Conservation (phyloP, 257 asterid genomes). For the Fraxinus excelsior region DNA sequence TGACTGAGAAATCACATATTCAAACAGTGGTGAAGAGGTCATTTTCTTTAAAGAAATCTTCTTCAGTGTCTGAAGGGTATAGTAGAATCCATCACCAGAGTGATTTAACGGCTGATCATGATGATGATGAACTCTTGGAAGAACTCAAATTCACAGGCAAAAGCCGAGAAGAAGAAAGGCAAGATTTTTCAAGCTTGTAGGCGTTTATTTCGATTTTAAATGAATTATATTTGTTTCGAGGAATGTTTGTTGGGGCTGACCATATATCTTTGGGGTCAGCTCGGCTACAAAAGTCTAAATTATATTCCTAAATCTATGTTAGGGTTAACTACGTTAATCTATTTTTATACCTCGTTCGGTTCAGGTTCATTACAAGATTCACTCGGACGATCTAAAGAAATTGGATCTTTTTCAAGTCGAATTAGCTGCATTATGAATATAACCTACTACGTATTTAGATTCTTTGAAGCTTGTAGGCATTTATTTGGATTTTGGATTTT, state of each 20-base stretch:
- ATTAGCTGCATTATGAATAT: no score
- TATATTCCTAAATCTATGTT: no score
- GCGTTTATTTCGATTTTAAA: conserved; percentile 31
- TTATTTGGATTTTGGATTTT: background rate
- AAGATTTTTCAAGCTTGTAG: conserved; percentile 33
- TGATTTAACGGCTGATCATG: conserved; percentile 4
- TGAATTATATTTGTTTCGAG: background rate
- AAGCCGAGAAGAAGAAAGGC: conserved; percentile 25
- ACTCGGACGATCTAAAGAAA: no score
- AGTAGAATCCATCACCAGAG: conserved; percentile 36
- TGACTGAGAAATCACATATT: conserved; percentile 27
- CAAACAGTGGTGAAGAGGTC: conserved; percentile 23
- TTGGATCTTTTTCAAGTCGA: no score
- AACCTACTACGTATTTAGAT: no score
- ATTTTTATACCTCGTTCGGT: no score
- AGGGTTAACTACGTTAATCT: no score
- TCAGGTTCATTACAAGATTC: no score
- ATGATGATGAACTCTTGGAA: background rate
- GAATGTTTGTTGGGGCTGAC: background rate
- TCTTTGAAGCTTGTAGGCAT: background rate
- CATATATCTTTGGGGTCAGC: background rate
- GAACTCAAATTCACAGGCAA: background rate
- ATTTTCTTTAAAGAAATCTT: conserved; percentile 32
- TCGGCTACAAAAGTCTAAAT: no score
- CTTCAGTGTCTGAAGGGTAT: conserved; percentile 39